Evolutionary conservation across 495 filamentous ascomycete genomes (phyloP).

Genomic region (Opeltia flavorubescens): DNA sequence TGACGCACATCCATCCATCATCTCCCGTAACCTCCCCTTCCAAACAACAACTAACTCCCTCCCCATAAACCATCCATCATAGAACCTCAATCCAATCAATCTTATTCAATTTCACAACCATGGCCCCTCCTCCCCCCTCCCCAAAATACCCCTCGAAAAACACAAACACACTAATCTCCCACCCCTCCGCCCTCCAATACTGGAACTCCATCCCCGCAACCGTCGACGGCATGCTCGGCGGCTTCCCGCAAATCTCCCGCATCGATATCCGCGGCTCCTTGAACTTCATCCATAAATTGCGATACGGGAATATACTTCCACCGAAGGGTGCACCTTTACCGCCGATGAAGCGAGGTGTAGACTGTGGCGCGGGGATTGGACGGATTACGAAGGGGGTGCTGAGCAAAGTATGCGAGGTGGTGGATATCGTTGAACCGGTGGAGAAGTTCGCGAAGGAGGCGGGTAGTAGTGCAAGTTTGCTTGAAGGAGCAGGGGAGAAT

Average conservation of each 20-base stretch:
- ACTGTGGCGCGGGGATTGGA: constrained; percentile 52
- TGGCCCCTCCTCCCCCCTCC: too few relatives aligned
- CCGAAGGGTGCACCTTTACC: constrained; percentile 14
- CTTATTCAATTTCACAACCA: too few relatives aligned
- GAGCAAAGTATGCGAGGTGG: constrained; percentile 31
- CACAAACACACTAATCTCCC: too few relatives aligned
- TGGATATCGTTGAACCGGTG: constrained; percentile 50
- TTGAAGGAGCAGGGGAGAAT: constrained; percentile 29
- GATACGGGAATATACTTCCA: constrained; percentile 21
- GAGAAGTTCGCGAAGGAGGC: constrained; percentile 34
- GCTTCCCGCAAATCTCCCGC: constrained; percentile 56
- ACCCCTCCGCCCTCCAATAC: too few relatives aligned
- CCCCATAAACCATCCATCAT: too few relatives aligned
- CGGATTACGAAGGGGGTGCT: constrained; percentile 46
- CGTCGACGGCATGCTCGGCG: constrained; percentile 72
- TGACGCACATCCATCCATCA: too few relatives aligned
- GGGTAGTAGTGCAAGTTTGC: constrained; percentile 13
- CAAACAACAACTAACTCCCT: too few relatives aligned
- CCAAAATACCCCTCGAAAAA: too few relatives aligned
- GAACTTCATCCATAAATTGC: constrained; percentile 65
- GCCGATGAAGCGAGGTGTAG: constrained; percentile 28
- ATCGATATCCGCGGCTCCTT: constrained; percentile 66
- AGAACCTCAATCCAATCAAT: too few relatives aligned
- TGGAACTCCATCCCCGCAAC: constrained; percentile 61
- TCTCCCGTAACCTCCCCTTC: too few relatives aligned